A percentile compares a stretch with the other conserved stretches of the same genome.
phyloP scores from a whole-genome alignment of 2,329 filamentous ascomycete species.

The Zalaria obscura region DNA sequence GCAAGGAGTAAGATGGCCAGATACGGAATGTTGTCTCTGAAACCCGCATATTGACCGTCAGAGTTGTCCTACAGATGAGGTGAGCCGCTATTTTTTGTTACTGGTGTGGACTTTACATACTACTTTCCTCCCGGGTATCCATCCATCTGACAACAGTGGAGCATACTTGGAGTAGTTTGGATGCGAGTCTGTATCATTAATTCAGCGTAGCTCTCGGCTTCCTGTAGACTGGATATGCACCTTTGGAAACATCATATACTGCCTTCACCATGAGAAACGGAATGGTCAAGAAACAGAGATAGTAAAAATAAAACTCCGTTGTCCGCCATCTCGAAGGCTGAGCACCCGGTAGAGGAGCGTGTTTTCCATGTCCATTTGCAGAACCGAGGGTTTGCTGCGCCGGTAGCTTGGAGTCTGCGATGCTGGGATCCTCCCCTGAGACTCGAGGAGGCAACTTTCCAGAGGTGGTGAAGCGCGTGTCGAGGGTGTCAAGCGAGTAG shows the following conservation, averaged over 20 bases:
- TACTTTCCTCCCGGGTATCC: constrained; percentile 85
- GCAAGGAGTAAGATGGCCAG: constrained; percentile 58
- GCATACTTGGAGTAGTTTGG: constrained; percentile 67
- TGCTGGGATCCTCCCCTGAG: constrained; percentile 1
- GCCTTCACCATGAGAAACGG: constrained; percentile 77
- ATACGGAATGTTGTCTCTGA: constrained; percentile 75
- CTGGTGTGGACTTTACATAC: constrained; percentile 28
- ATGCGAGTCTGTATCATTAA: constrained; percentile 48
- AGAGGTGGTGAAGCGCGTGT: constrained; percentile 58
- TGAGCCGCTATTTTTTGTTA: background rate
- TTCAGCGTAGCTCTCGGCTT: background rate
- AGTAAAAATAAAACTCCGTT: constrained; percentile 74
- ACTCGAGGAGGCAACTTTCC: constrained; percentile 42
- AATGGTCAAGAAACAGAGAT: constrained; percentile 58
- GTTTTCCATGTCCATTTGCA: constrained; percentile 12
- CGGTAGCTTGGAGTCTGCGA: constrained; percentile 5
- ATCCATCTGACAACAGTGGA: constrained; percentile 59
- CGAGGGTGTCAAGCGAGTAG: constrained; percentile 53
- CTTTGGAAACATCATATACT: constrained; percentile 71
- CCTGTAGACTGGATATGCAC: constrained; percentile 35
- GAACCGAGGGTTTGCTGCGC: constrained; percentile 15
- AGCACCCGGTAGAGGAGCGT: constrained; percentile 18
- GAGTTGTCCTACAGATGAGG: constrained; percentile 55
- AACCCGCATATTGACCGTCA: constrained; percentile 73
- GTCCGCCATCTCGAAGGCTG: constrained; percentile 70